Conservation (phyloP, 805 yeast species). For the Huiozyma sinensis region DNA sequence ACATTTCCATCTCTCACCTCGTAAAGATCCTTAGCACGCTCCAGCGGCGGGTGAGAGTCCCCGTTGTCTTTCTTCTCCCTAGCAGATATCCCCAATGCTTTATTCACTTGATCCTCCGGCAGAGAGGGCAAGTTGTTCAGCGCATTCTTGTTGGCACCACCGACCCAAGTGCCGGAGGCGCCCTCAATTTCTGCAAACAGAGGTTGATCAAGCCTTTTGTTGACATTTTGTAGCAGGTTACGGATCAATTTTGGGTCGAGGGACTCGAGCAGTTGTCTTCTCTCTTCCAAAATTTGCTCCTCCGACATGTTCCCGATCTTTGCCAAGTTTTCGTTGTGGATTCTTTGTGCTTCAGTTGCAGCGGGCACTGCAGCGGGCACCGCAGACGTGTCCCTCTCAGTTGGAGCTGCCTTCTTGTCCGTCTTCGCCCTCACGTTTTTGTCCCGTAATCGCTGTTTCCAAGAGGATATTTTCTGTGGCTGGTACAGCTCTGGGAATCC, state of each 20-base stretch:
- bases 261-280: slow-evolving; percentile 52
- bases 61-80: not conserved
- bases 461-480: slow-evolving; percentile 36
- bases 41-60: slow-evolving; percentile 8
- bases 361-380: not conserved
- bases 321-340: slow-evolving; percentile 66
- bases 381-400: not conserved
- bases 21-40: slow-evolving; percentile 6
- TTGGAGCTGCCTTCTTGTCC: not conserved
- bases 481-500: slow-evolving; percentile 28
- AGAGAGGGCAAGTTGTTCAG: slow-evolving; percentile 15
- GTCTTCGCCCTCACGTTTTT: slow-evolving; percentile 20
- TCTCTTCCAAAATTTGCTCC: slow-evolving; percentile 53
- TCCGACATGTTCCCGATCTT: slow-evolving; percentile 50
- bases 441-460: slow-evolving; percentile 36
- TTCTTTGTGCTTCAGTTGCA: slow-evolving; percentile 55
- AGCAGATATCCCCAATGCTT: slow-evolving; percentile 16
- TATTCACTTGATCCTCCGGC: slow-evolving; percentile 22
- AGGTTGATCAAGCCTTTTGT: slow-evolving; percentile 37
- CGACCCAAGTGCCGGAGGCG: slow-evolving; percentile 30
- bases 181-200: slow-evolving; percentile 28
- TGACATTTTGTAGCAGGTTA: slow-evolving; percentile 46
- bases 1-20: not conserved
- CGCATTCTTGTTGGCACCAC: slow-evolving; percentile 17
- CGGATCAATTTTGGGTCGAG: slow-evolving; percentile 62